Conservation (phyloP, 306 rosid species). For the Acmispon strigosus region DNA sequence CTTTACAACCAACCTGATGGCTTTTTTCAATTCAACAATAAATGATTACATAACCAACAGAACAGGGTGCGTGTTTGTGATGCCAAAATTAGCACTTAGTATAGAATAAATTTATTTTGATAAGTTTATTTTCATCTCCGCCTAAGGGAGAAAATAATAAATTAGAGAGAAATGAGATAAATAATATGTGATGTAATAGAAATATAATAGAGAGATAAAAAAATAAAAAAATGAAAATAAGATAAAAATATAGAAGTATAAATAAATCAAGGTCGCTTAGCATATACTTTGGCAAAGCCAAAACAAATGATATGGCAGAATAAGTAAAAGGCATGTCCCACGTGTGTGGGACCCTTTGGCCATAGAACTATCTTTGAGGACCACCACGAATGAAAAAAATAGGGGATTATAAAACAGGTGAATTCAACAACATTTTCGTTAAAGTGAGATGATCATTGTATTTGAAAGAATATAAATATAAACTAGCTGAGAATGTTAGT, state of each 20-base stretch:
- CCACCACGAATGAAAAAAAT: constrained; percentile 7
- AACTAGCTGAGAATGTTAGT: too few species aligned
- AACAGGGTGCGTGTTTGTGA: not conserved
- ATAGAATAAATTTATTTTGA: too few species aligned
- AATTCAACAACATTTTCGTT: not conserved
- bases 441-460: too few species aligned
- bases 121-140: too few species aligned
- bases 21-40: not conserved
- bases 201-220: too few species aligned
- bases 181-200: too few species aligned
- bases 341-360: constrained; percentile 26
- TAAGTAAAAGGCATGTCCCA: constrained; percentile 21
- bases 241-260: too few species aligned
- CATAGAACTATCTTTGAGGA: not conserved
- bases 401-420: not conserved
- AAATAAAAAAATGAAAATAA: too few species aligned
- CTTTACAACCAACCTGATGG: constrained; percentile 13
- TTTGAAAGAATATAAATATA: too few species aligned
- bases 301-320: constrained; percentile 27
- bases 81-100: constrained; percentile 14
- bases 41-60: not conserved
- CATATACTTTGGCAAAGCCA: constrained; percentile 1
- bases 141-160: too few species aligned
- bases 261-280: too few species aligned
- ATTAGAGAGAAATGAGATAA: too few species aligned